Conservation (phyloP, 768 basidiomycete species). For the Mycena filopes region DNA sequence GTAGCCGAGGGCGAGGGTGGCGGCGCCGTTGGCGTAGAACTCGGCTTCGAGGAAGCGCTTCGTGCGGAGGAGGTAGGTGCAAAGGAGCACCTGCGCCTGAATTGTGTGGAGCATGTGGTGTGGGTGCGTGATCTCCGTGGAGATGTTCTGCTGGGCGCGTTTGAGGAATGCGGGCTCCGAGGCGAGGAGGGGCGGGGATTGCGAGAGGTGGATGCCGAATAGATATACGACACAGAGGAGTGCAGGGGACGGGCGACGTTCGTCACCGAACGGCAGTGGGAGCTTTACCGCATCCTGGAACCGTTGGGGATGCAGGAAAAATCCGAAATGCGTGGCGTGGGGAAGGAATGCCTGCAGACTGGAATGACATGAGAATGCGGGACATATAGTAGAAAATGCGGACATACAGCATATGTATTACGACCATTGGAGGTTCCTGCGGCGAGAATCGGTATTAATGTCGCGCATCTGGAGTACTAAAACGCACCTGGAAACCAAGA, state of each 20-base stretch:
- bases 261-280: conserved; percentile 17
- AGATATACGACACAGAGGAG: conserved; percentile 28
- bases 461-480: too few relatives aligned
- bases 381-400: not conserved
- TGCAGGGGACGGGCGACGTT: conserved; percentile 21
- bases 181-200: not conserved
- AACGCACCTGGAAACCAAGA: not conserved
- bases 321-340: conserved; percentile 28
- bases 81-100: conserved; percentile 30
- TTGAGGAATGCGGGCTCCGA: conserved; percentile 18
- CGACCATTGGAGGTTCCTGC: conserved; percentile 11
- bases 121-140: conserved; percentile 11
- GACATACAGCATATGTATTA: conserved; percentile 13
- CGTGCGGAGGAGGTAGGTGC: conserved; percentile 15
- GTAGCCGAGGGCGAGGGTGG: conserved; percentile 15
- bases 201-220: conserved; percentile 23
- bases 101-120: conserved; percentile 19
- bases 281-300: conserved; percentile 21
- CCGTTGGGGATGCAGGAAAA: conserved; percentile 24
- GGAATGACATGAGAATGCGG: too few relatives aligned
- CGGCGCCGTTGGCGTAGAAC: conserved; percentile 25
- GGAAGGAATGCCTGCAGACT: conserved; percentile 27
- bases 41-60: conserved; percentile 24
- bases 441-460: too few relatives aligned
- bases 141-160: conserved; percentile 18